Conservation (phyloP, 2,329 filamentous ascomycete species). For the Torrubiellomyces zombiae region DNA sequence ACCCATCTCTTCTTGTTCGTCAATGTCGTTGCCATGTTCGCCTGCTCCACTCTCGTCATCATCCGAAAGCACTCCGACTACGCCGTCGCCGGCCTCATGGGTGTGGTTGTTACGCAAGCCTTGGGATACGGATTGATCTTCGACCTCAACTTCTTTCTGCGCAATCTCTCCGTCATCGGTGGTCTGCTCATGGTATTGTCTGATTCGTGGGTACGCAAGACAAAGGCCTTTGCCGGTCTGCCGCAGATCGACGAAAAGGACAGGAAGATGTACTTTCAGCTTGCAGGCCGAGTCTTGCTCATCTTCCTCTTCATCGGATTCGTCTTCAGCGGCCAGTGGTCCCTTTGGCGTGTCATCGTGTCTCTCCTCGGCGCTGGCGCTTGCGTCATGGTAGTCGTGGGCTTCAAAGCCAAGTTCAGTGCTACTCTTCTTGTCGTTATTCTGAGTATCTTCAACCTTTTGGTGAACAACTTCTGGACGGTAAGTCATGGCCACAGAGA, state of each 20-base stretch:
- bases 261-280: constrained; percentile 99
- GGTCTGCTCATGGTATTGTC: constrained; percentile 95
- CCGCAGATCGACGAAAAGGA: constrained; percentile 97
- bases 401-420: constrained; percentile 99
- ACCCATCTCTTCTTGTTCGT: constrained; percentile 84
- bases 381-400: constrained; percentile 96
- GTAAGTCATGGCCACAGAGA: constrained; percentile 42
- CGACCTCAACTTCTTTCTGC: constrained; percentile 98
- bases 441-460: constrained; percentile 85
- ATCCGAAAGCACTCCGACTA: constrained; percentile 83
- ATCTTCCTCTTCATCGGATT: constrained; percentile 98
- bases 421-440: constrained; percentile 90
- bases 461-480: constrained; percentile 99
- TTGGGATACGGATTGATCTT: constrained; percentile 96
- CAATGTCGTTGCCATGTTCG: constrained; percentile 79
- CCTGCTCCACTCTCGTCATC: constrained; percentile 76
- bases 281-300: constrained; percentile 82
- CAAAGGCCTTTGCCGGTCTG: constrained; percentile 86
- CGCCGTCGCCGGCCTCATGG: constrained; percentile 78
- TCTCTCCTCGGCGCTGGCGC: constrained; percentile 74
- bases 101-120: constrained; percentile 81
- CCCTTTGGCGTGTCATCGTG: constrained; percentile 70
- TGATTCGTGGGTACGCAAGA: constrained; percentile 96
- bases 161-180: constrained; percentile 93
- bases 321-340: constrained; percentile 89